Evolutionary conservation across 805 yeast species (phyloP).

Genomic region (Metschnikowia similis): DNA sequence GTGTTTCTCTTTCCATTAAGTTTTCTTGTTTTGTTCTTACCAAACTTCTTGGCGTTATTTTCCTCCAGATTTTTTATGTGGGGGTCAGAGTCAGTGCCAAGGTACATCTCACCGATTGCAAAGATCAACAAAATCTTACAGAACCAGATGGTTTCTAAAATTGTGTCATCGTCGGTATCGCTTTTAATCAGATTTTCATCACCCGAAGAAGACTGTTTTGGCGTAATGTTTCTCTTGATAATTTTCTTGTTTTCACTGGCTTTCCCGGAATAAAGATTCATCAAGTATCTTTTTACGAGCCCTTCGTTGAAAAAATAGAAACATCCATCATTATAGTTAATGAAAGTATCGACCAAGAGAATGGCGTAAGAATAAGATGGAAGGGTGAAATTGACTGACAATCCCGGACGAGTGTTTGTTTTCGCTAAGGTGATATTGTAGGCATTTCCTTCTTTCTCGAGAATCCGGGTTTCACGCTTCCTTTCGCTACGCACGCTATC

Average conservation of each 20-base stretch:
- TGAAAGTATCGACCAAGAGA: conserved; percentile 68
- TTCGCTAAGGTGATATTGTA: conserved; percentile 65
- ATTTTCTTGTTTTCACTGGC: conserved; percentile 35
- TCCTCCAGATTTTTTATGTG: conserved; percentile 45
- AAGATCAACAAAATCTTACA: conserved; percentile 70
- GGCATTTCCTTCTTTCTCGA: conserved; percentile 75
- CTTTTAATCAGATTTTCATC: conserved; percentile 41
- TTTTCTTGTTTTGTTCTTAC: conserved; percentile 17
- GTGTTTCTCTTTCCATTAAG: conserved; percentile 29
- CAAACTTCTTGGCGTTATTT: conserved; percentile 12
- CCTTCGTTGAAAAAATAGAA: conserved; percentile 85
- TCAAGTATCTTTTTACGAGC: conserved; percentile 60
- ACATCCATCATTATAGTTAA: conserved; percentile 79
- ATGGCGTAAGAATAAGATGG: conserved; percentile 77
- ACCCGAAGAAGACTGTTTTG: conserved; percentile 22
- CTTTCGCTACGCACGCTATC: conserved; percentile 10
- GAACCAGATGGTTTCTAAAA: conserved; percentile 75
- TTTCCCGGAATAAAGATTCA: conserved; percentile 56
- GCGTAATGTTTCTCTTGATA: conserved; percentile 30
- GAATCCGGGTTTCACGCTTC: conserved; percentile 49
- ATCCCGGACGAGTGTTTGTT: conserved; percentile 63
- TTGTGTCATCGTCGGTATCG: conserved; percentile 49
- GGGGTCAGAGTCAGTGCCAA: conserved; percentile 66
- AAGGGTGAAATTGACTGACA: conserved; percentile 64
- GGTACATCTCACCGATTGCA: conserved; percentile 79